Base-by-base conservation (phyloP, 2,329 filamentous ascomycete species). In the Teratosphaeria epicoccoides region DNA sequence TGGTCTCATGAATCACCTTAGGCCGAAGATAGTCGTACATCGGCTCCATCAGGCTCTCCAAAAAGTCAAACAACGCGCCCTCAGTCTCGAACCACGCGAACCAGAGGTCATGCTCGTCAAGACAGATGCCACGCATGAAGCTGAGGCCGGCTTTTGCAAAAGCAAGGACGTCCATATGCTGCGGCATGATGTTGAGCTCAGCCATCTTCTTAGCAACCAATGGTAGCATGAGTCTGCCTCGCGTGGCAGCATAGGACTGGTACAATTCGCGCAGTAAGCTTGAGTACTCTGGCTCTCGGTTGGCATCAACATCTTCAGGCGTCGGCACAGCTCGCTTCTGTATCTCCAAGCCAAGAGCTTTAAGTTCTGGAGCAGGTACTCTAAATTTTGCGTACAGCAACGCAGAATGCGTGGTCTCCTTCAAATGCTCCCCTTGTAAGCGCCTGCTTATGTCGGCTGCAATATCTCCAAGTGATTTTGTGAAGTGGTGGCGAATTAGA, bases 381-480 rank as follows among this genome's bases (percentile, higher is more conserved):
- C 82, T 74, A 55, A 86, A 87, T 58, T 86, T 87, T 20, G 84
- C 82, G 60, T 87, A 87, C 1, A 87, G 69, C 7, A 87, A 68
- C 9, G 84, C 81, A 22, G 84, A 86, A 71, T 85, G 81, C 1
- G 83, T 84, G 1, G 83, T 85, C 55, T 87, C 83, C 56, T 84
- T 87, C 43, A 85, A 69, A 58, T 84, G 80, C n/a, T 79, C 76
- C 55, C 83, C 80, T 28, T 81, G 79, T 59, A 81, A 82, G 51
- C 81, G 78, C 66, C 77, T 81, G 22, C 76, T 76, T 46, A 82
- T 82, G 59, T 78, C 82, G 45, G 78, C 76, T 48, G 77, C 79
- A 45, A 80, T 81, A 55, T 82, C 82, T 56, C 77, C 78, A 23
- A 82, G 72, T n/a, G 74, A 75, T 57, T 76, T 78, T 53, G 80